Conservation (phyloP, 768 basidiomycete species). For the Pleurotus sapidus region DNA sequence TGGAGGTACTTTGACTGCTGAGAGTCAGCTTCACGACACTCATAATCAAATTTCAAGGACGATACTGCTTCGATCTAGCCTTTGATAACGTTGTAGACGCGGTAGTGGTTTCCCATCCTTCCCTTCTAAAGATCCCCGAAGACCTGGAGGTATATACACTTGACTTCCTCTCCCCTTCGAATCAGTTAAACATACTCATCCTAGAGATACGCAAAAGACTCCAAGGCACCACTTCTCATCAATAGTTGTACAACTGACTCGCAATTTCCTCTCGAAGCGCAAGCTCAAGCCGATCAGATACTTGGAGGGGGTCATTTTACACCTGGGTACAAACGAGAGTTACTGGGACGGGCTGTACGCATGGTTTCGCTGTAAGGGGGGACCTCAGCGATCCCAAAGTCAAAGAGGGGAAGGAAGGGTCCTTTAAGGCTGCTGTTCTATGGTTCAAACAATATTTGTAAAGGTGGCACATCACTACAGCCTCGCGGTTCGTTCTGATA, state of each 20-base stretch:
- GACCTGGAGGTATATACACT: conserved; percentile 54
- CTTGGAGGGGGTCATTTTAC: conserved; percentile 43
- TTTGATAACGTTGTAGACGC: conserved; percentile 50
- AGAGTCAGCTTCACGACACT: neutral
- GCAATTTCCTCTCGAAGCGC: conserved; percentile 46
- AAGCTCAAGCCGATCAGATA: conserved; percentile 45
- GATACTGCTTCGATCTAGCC: conserved; percentile 61
- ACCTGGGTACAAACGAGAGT: conserved; percentile 47
- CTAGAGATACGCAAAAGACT: conserved; percentile 43
- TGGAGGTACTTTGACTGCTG: conserved; percentile 37
- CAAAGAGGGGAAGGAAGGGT: conserved; percentile 62
- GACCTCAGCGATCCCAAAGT: conserved; percentile 45
- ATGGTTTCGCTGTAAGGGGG: conserved; percentile 55
- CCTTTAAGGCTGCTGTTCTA: conserved; percentile 54
- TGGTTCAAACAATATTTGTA: conserved; percentile 43
- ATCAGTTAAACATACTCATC: neutral
- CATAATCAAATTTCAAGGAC: conserved; percentile 20
- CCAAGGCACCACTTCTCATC: conserved; percentile 61
- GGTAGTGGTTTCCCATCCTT: conserved; percentile 56
- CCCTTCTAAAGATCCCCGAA: conserved; percentile 49
- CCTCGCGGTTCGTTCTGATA: neutral
- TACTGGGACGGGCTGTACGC: conserved; percentile 46
- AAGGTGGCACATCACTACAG: neutral
- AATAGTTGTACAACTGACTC: conserved; percentile 58
- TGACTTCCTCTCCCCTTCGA: neutral